A percentile compares a stretch with the other conserved stretches of the same genome.
Evolutionary conservation across 106 monocot genomes (phyloP).

Genomic region (Cymbidium sinense): DNA sequence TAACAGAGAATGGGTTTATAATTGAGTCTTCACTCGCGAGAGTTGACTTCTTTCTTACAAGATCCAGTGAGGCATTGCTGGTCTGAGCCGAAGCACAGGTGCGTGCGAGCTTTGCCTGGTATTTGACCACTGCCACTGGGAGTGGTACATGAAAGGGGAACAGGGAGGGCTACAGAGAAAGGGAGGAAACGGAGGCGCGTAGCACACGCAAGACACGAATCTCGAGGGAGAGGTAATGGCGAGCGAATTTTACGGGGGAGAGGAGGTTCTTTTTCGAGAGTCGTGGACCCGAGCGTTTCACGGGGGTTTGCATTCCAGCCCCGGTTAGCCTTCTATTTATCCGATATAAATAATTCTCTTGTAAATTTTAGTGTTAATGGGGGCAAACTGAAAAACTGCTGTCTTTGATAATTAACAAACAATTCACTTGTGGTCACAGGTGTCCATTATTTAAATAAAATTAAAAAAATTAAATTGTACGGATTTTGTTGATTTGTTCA

Average conservation of each 20-base stretch:
- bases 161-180: neutral
- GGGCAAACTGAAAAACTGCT: no score
- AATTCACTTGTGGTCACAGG: no score
- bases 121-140: no score
- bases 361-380: no score
- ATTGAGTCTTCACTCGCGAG: neutral
- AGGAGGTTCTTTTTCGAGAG: constrained; percentile 4
- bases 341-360: no score
- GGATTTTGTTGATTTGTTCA: no score
- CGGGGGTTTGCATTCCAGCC: neutral
- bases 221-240: neutral
- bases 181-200: neutral
- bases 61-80: neutral
- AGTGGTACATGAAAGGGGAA: neutral
- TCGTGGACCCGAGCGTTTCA: neutral
- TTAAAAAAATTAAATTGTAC: no score
- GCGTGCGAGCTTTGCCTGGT: neutral
- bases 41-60: neutral
- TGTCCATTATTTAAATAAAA: no score
- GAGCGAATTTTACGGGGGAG: neutral
- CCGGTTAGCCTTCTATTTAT: no score
- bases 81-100: neutral
- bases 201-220: neutral
- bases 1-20: no score
- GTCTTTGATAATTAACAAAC: no score